Evolutionary conservation across 2,329 filamentous ascomycete species (phyloP).

Genomic region (Penicillium occitanis): DNA sequence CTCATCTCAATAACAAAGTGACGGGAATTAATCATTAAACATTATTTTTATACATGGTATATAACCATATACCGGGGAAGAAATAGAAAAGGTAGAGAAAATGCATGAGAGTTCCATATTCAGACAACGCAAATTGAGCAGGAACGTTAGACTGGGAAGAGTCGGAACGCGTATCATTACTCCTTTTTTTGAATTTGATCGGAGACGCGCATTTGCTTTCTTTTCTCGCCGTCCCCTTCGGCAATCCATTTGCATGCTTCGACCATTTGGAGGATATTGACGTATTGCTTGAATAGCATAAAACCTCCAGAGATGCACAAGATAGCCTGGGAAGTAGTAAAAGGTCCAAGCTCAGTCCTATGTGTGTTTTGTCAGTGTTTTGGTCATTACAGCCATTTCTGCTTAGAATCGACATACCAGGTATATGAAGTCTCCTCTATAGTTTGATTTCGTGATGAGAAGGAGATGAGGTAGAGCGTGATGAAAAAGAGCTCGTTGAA

Average conservation of each 20-base stretch:
- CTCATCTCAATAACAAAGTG: too few relatives aligned
- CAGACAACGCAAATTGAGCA: too few relatives aligned
- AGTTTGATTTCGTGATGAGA: slow-evolving; percentile 84
- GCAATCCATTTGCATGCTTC: slow-evolving; percentile 91
- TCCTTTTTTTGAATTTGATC: not conserved
- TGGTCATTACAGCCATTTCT: not conserved
- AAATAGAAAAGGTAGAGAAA: not conserved
- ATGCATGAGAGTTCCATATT: not conserved
- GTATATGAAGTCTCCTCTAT: slow-evolving; percentile 47
- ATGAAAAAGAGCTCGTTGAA: slow-evolving; percentile 98
- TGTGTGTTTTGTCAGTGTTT: not conserved
- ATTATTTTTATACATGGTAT: not conserved
- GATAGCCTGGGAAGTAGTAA: slow-evolving; percentile 54
- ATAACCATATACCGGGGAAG: not conserved
- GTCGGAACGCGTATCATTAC: not conserved
- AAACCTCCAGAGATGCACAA: slow-evolving; percentile 64
- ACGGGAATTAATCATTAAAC: not conserved
- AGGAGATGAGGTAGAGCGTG: slow-evolving; percentile 93
- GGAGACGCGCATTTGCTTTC: not conserved
- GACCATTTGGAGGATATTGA: slow-evolving; percentile 90
- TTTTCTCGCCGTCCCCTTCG: slow-evolving; percentile 69
- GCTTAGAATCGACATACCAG: not conserved
- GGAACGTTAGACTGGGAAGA: not conserved
- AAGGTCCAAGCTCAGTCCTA: not conserved
- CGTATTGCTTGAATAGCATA: slow-evolving; percentile 76